Evolutionary conservation across 495 filamentous ascomycete genomes (phyloP), one percentile per base, ranked within the genome.

Genomic region (Tetracladium marchalianum): DNA sequence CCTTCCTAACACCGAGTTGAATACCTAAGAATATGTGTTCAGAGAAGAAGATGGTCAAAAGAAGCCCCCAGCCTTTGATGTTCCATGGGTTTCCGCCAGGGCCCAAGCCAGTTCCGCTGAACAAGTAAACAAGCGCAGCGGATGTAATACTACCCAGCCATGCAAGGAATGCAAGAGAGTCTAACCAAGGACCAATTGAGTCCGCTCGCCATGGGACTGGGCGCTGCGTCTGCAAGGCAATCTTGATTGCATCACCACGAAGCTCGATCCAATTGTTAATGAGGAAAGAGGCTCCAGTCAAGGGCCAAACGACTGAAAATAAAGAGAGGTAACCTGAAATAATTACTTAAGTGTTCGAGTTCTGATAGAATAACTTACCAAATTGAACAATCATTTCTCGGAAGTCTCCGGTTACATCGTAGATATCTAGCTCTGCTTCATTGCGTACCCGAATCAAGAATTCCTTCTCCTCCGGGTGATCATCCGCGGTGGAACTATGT

Each of bases 181-280:
- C 81, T 10, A 98, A 73, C 92, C 92, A 98, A 1, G 92, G 90
- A 0, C 92, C 92, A 53, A 98, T 98, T 2, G 84, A 88, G 62
- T 97, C 93, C 1, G 86, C 82, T 11, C 92, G 80, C 63, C 80
- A 80, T 0, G 92, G 92, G 11, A 82, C 85, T 0, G 92, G 93
- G 9, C 92, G 76, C 53, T 87, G 83, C 72, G 86, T 90, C 61
- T 89, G 85, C 44, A 86, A 68, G 53, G 88, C 89, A 51, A 98
- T 98, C 58, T 98, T 98, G 64, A 90, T 76, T 12, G 94, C 90
- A 51, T 98, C 92, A 17, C 84, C 84, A 19, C 92, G 84, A 11
- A 96, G 76, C 54, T 98, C 93, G 41, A 98, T 60, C 92, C 92
- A 98, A 68, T 98, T 92, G 63, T 96, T 96, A 63, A 93, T 68